phyloP scores from a whole-genome alignment of 208 protist genomes.

The Herpetomonas samuelpessoai region DNA sequence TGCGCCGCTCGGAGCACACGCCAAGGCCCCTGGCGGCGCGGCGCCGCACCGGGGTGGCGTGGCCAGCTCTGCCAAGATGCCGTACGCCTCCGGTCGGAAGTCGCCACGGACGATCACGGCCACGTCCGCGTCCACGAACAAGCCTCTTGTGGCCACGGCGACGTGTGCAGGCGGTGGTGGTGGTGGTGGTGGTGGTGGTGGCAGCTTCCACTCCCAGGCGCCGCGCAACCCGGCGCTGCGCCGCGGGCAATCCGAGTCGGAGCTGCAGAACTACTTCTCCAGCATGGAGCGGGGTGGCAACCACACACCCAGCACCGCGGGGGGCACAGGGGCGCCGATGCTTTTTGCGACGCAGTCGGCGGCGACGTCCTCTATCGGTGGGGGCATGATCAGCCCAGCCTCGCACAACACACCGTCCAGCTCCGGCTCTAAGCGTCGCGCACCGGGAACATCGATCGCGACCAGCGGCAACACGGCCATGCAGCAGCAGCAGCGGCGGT shows the following conservation, averaged over 20 bases:
- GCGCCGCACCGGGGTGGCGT: too few relatives aligned
- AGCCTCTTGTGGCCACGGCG: neutral
- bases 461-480: neutral
- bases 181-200: slow-evolving; percentile 4
- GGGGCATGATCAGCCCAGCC: neutral
- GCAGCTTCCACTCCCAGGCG: neutral
- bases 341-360: neutral
- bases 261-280: slow-evolving; percentile 1
- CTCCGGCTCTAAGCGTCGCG: neutral
- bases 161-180: neutral
- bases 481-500: neutral
- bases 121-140: neutral
- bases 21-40: too few relatives aligned
- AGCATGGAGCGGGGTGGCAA: neutral
- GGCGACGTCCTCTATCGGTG: neutral
- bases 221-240: neutral
- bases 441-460: neutral
- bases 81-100: neutral
- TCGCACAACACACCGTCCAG: neutral
- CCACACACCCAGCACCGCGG: neutral
- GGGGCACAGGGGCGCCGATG: neutral
- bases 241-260: neutral
- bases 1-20: too few relatives aligned
- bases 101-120: neutral
- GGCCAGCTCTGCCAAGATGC: neutral